Evolutionary conservation across 495 filamentous ascomycete genomes (phyloP).

Genomic region (Daldinia caldariorum): DNA sequence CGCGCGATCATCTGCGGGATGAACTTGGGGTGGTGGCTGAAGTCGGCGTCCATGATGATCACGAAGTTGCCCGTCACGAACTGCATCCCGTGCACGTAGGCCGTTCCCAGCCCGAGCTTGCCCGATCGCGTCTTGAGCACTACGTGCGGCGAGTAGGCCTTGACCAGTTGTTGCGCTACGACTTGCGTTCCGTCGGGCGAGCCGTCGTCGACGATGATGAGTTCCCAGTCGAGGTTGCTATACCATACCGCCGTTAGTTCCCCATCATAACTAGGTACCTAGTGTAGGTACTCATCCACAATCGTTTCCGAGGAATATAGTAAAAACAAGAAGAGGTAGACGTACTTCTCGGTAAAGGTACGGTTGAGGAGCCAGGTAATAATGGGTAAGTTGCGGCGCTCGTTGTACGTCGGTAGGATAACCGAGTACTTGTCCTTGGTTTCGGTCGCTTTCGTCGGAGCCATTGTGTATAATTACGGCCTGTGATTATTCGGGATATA

Average conservation of each 20-base stretch:
- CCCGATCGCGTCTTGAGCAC: slow-evolving; percentile 85
- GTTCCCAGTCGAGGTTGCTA: slow-evolving; percentile 95
- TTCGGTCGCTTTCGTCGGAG: slow-evolving; percentile 48
- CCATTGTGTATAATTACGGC: slow-evolving; percentile 42
- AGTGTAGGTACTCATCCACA: no score
- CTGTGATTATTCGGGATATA: neutral
- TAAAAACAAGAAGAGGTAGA: neutral
- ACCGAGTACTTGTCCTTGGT: slow-evolving; percentile 87
- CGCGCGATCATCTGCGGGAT: slow-evolving; percentile 85
- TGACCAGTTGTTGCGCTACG: slow-evolving; percentile 87
- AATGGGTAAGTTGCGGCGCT: slow-evolving; percentile 95
- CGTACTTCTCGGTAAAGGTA: slow-evolving; percentile 86
- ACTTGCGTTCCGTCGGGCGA: slow-evolving; percentile 95
- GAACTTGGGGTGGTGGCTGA: slow-evolving; percentile 98
- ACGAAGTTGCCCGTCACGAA: slow-evolving; percentile 91
- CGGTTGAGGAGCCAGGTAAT: slow-evolving; percentile 91
- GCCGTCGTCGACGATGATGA: slow-evolving; percentile 97
- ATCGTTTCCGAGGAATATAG: neutral
- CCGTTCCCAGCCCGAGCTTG: slow-evolving; percentile 95
- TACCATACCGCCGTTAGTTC: slow-evolving; percentile 24
- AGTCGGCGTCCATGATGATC: slow-evolving; percentile 99
- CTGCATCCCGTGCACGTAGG: slow-evolving; percentile 93
- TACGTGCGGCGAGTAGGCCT: slow-evolving; percentile 81
- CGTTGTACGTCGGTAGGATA: slow-evolving; percentile 98
- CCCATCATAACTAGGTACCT: neutral